Evolutionary conservation across 2,329 filamentous ascomycete species (phyloP).

Genomic region (Aschersonia sp.): DNA sequence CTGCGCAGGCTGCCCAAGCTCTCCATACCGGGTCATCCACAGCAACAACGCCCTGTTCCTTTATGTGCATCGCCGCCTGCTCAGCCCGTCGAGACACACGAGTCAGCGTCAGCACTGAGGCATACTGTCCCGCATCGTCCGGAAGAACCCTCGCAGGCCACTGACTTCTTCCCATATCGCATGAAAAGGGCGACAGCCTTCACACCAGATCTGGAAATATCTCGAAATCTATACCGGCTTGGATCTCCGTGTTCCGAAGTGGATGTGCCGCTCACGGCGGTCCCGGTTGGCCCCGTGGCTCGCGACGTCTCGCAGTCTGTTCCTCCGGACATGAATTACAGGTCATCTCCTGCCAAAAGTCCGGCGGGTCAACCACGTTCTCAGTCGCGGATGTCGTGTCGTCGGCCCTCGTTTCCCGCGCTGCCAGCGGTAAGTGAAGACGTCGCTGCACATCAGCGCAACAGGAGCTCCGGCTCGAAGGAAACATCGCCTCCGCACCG

Average conservation of each 20-base stretch:
- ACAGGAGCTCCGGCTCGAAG: conserved; percentile 17
- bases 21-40: conserved; percentile 34
- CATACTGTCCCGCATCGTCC: conserved; percentile 10
- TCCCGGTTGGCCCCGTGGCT: conserved; percentile 55
- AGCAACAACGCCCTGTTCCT: conserved; percentile 13
- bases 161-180: conserved; percentile 30
- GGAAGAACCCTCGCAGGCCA: conserved; percentile 8
- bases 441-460: conserved; percentile 24
- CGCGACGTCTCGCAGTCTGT: conserved; percentile 81
- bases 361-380: conserved; percentile 24
- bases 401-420: conserved; percentile 53
- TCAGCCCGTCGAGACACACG: conserved; percentile 10
- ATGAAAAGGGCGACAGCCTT: conserved; percentile 36
- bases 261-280: conserved; percentile 68
- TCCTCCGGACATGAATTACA: conserved; percentile 83
- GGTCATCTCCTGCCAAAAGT: conserved; percentile 22
- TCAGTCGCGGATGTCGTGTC: conserved; percentile 39
- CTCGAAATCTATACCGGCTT: conserved; percentile 51
- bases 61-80: conserved; percentile 13
- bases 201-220: conserved; percentile 43
- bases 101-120: conserved; percentile 10
- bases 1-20: conserved; percentile 48
- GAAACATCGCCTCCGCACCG: conserved; percentile 20
- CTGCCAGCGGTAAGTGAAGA: conserved; percentile 59
- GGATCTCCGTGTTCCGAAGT: conserved; percentile 84